Base-by-base conservation (phyloP, 2,329 filamentous ascomycete species). In the Phialophora chinensis region DNA sequence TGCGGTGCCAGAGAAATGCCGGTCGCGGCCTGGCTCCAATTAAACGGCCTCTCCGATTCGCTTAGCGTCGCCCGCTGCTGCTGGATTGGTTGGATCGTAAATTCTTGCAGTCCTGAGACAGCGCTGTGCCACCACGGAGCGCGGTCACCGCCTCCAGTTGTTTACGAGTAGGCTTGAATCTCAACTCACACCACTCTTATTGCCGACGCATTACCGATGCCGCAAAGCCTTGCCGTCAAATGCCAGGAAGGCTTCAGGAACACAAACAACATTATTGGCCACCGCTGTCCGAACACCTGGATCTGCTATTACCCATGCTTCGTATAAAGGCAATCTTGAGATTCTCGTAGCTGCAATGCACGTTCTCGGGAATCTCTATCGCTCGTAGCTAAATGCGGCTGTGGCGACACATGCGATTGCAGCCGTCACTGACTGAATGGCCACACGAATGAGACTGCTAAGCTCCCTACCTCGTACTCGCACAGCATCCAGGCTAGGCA, bases 11-110 rank as follows among this genome's bases (percentile, higher is more conserved):
- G 38, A 5, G 17, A 17, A 17, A 42, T 6, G 12, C 17, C 38
- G 14, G 38, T 42, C 38, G 4, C 12, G 20, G 25, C 47, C 47
- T 23, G 47, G 20, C 47, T 23, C 20, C 47, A 52, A 27, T 6
- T 6, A 50, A 25, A 25, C 47, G 47, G 20, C 4, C 5, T 7
- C 20, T 52, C 49, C 49, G 49, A 29, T 29, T 52, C 49, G 12
- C 58, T 35, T 53, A 44, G 11, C 6, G 17, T 11, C 7, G 12
- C 20, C 12, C 2, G 4, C 17, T 14, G 25, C 31, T 10, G 11
- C 14, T 12, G 17, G 59, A 61, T 61, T 54, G 29, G 59, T 20
- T 61, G 59, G 59, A n/a, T 61, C 59, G 59, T 61, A 61, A 44
- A 44, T 7, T 17, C 17, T 44, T n/a, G 38, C 38, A 44, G 8